A percentile compares a stretch with the other conserved stretches of the same genome.
Evolutionary conservation across 148 eudicot species (phyloP).

Genomic region (Chenopodium formosanum): DNA sequence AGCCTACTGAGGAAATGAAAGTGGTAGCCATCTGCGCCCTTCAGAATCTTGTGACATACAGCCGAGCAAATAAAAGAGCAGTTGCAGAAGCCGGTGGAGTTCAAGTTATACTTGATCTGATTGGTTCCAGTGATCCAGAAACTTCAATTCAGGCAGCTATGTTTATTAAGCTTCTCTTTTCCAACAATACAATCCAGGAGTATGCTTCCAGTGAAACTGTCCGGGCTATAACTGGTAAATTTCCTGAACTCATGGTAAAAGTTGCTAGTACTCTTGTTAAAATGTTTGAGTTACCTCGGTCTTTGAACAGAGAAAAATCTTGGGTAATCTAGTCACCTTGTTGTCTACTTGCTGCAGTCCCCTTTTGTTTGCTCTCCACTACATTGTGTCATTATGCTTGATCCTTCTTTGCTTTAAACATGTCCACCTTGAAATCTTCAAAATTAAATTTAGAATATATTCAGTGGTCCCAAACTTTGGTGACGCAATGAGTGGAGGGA

Average conservation of each 20-base stretch:
- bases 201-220: constrained; percentile 99
- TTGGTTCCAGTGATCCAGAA: constrained; percentile 90
- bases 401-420: too few species aligned
- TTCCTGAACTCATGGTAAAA: constrained; percentile 12
- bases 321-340: too few species aligned
- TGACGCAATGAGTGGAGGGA: background rate
- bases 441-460: too few species aligned
- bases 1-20: constrained; percentile 98
- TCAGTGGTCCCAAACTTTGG: too few species aligned
- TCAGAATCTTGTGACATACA: constrained; percentile 92
- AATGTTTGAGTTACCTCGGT: too few species aligned
- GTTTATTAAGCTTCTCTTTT: constrained; percentile 87
- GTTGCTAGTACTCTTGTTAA: background rate
- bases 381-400: too few species aligned
- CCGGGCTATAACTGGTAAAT: constrained; percentile 90
- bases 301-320: too few species aligned
- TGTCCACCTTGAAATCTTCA: too few species aligned
- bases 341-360: background rate
- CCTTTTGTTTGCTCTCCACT: too few species aligned
- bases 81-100: constrained; percentile 99
- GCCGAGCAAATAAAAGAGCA: constrained; percentile 93
- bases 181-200: constrained; percentile 95
- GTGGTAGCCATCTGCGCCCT: constrained; percentile 95
- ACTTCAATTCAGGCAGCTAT: constrained; percentile 94
- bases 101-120: constrained; percentile 87